These are phyloP conservation scores for Lepidium sativum DNA, from an alignment of 345 rosid genomes.

Conservation along the genomic window DNA sequence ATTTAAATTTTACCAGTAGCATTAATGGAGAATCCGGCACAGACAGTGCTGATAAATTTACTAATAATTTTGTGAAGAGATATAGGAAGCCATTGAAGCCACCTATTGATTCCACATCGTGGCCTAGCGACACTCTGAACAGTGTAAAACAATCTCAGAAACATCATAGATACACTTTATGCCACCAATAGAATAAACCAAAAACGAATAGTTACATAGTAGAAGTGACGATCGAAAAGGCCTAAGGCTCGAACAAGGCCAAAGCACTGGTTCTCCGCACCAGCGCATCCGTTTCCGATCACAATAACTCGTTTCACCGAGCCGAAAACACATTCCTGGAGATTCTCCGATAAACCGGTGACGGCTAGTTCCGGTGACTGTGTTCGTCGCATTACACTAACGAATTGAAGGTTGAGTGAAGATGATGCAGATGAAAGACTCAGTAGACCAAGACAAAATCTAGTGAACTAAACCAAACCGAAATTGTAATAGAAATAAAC, in stretches of 20 bases:
- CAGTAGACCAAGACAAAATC: neutral
- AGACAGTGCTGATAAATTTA: slow-evolving; percentile 29
- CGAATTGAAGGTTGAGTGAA: neutral
- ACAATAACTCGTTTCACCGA: slow-evolving; percentile 51
- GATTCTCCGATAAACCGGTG: slow-evolving; percentile 14
- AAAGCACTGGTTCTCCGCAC: slow-evolving; percentile 87
- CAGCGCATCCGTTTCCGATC: slow-evolving; percentile 81
- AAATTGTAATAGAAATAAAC: neutral
- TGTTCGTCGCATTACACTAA: slow-evolving; percentile 29
- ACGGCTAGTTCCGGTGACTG: slow-evolving; percentile 27
- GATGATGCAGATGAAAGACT: neutral
- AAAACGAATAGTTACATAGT: slow-evolving; percentile 32
- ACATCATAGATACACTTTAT: neutral
- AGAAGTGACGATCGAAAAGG: slow-evolving; percentile 50
- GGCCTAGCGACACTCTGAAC: slow-evolving; percentile 74
- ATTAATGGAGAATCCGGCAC: slow-evolving; percentile 16
- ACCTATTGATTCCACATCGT: slow-evolving; percentile 61
- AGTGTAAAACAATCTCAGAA: neutral
- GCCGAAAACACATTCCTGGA: slow-evolving; percentile 10
- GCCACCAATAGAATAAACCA: neutral
- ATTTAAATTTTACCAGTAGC: slow-evolving; percentile 27
- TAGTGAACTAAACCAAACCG: neutral
- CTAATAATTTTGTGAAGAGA: slow-evolving; percentile 46
- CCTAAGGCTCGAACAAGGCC: slow-evolving; percentile 85
- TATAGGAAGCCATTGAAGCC: slow-evolving; percentile 81